Conservation (phyloP, 129 eudicot genomes). For the Ambrosia trifida region DNA sequence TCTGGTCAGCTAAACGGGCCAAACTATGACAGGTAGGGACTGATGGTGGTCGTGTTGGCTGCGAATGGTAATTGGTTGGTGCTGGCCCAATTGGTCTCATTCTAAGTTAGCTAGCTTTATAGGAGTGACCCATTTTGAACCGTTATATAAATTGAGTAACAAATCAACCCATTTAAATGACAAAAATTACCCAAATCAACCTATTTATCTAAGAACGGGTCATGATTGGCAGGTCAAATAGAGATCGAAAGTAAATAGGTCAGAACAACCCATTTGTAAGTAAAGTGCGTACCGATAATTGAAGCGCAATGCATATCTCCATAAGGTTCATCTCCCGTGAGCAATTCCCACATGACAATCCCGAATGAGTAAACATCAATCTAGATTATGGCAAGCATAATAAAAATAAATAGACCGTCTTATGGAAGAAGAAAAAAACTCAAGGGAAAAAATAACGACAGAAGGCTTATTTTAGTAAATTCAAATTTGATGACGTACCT, state of each 20-base stretch:
- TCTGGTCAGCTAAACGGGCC: background rate
- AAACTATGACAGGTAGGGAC: background rate
- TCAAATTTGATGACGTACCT: background rate
- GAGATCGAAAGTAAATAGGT: too few species aligned
- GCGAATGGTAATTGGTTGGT: background rate
- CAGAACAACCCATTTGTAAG: too few species aligned
- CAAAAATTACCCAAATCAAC: background rate
- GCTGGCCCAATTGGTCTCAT: background rate
- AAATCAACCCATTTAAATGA: too few species aligned
- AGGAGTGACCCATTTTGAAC: background rate
- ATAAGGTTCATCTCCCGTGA: constrained; percentile 63
- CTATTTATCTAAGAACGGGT: background rate
- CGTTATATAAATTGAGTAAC: background rate
- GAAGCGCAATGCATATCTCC: constrained; percentile 58
- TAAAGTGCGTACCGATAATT: constrained; percentile 46
- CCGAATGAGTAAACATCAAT: constrained; percentile 68
- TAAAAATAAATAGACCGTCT: background rate
- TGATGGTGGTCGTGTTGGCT: background rate
- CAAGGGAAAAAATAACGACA: background rate
- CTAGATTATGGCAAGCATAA: constrained; percentile 20
- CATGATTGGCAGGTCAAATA: background rate
- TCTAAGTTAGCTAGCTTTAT: background rate
- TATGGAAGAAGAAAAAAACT: background rate
- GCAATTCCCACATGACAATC: constrained; percentile 61
- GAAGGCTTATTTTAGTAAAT: background rate